A percentile compares a stretch with the other conserved stretches of the same genome.
phyloP scores from a whole-genome alignment of 805 yeast species.

The Hanseniaspora vineae region DNA sequence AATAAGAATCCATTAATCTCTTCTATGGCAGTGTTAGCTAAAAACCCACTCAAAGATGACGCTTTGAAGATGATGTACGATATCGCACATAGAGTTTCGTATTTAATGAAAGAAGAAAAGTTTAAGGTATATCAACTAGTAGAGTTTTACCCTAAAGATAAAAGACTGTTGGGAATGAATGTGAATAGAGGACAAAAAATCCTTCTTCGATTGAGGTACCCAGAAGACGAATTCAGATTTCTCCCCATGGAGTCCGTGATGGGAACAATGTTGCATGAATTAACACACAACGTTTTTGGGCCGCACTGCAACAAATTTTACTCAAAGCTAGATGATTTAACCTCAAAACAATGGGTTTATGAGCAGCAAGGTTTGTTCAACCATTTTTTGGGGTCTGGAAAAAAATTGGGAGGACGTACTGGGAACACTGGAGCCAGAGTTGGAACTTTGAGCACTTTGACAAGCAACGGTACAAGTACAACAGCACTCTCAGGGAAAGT shows the following conservation, averaged over 20 bases:
- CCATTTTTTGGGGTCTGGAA: conserved; percentile 21
- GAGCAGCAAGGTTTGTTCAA: conserved; percentile 19
- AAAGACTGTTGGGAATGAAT: conserved; percentile 62
- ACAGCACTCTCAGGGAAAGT: background rate
- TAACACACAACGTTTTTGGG: conserved; percentile 68
- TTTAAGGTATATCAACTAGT: conserved; percentile 55
- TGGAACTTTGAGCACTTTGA: background rate
- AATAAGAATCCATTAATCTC: conserved; percentile 5
- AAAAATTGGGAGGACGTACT: conserved; percentile 10
- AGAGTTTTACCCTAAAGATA: conserved; percentile 71
- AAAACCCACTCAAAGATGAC: conserved; percentile 32
- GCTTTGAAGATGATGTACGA: conserved; percentile 53
- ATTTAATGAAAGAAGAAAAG: conserved; percentile 56
- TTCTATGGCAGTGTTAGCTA: conserved; percentile 33
- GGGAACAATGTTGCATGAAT: conserved; percentile 81
- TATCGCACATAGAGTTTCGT: conserved; percentile 59
- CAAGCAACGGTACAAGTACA: too few species aligned
- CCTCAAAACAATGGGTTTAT: conserved; percentile 31
- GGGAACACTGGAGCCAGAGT: conserved; percentile 4
- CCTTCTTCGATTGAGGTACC: conserved; percentile 54
- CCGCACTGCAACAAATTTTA: conserved; percentile 72
- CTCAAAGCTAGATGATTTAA: conserved; percentile 46
- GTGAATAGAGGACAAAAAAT: conserved; percentile 68
- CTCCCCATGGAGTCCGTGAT: conserved; percentile 51
- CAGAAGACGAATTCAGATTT: conserved; percentile 38